Evolutionary conservation across 257 asterid genomes (phyloP).

Genomic region (Knoxia roxburghii): DNA sequence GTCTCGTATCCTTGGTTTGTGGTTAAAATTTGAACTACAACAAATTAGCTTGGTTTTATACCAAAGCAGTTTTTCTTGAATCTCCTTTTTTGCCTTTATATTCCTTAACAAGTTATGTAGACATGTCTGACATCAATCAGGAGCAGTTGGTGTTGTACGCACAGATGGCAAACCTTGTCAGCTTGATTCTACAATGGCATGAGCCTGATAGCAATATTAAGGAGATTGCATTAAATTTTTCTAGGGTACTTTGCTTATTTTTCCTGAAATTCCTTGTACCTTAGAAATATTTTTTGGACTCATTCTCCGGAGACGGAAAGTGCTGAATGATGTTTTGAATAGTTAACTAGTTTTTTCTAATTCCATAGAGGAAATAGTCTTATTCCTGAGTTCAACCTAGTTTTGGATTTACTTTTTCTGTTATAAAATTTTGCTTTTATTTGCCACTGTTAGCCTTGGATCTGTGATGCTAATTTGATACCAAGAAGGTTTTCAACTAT

Average conservation of each 20-base stretch:
- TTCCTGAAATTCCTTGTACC: not conserved
- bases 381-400: not conserved
- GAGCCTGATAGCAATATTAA: constrained; percentile 64
- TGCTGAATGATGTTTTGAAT: not conserved
- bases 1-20: constrained; percentile 78
- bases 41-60: constrained; percentile 4
- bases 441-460: not conserved
- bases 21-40: constrained; percentile 5
- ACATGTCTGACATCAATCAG: constrained; percentile 66
- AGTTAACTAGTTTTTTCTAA: not conserved
- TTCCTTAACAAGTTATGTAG: constrained; percentile 47
- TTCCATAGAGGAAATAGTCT: too few species aligned
- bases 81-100: constrained; percentile 7
- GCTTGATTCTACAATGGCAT: constrained; percentile 67
- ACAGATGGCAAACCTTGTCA: constrained; percentile 94
- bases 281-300: not conserved
- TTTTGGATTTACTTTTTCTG: not conserved
- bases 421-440: not conserved
- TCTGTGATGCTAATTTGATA: not conserved
- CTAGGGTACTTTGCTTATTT: constrained; percentile 49
- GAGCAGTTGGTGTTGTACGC: constrained; percentile 77
- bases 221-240: constrained; percentile 69
- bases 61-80: not conserved
- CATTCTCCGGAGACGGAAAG: not conserved
- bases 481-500: not conserved